These are phyloP conservation scores for Solanum pimpinellifolium DNA, from an alignment of 257 asterid species.

Conservation along the genomic window DNA sequence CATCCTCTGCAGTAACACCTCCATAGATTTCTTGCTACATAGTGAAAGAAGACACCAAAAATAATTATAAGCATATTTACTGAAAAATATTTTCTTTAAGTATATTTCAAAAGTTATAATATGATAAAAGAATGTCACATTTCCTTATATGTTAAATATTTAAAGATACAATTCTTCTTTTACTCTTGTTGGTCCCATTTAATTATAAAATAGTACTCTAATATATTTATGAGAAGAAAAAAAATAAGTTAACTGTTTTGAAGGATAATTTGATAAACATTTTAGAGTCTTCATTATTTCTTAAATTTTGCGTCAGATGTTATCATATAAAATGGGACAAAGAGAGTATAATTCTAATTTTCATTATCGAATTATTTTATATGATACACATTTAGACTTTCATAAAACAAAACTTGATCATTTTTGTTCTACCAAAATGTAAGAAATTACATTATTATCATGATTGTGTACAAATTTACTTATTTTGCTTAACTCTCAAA, in stretches of 20 bases:
- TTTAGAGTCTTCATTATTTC: too few species aligned
- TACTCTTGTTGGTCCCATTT: too few species aligned
- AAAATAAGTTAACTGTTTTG: too few species aligned
- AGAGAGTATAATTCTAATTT: not conserved
- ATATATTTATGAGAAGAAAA: too few species aligned
- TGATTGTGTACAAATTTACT: not conserved
- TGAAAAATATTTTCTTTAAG: not conserved
- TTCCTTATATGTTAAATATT: too few species aligned
- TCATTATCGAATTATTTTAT: not conserved
- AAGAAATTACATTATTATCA: not conserved
- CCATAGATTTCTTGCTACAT: not conserved
- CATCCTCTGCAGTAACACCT: not conserved
- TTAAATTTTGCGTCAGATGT: too few species aligned
- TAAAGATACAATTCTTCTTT: too few species aligned
- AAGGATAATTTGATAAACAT: too few species aligned
- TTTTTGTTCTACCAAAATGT: too few species aligned
- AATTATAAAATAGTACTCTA: too few species aligned
- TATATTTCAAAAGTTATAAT: not conserved
- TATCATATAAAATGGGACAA: too few species aligned
- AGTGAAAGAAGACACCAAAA: not conserved
- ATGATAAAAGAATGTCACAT: too few species aligned
- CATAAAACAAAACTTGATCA: not conserved
- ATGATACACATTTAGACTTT: not conserved
- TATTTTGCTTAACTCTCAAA: not conserved
- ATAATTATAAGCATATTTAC: not conserved